Evolutionary conservation across 768 basidiomycete genomes (phyloP).

Genomic region (Saitozyma sp.): DNA sequence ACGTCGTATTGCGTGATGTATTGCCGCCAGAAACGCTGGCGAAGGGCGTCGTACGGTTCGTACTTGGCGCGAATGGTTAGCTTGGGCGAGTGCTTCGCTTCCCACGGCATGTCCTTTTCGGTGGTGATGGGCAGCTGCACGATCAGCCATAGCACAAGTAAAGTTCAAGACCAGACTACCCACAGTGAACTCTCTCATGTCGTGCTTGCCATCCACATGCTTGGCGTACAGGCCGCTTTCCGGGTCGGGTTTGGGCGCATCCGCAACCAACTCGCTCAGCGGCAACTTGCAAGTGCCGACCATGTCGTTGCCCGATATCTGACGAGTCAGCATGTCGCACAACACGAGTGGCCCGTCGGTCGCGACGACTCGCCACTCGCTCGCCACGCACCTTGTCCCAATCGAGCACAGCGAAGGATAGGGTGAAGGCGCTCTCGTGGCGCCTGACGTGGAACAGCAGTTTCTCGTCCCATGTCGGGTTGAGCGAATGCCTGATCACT

Average conservation of each 20-base stretch:
- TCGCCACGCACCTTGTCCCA: constrained; percentile 75
- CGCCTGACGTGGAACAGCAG: constrained; percentile 89
- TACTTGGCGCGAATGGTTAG: constrained; percentile 71
- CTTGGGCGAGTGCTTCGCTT: constrained; percentile 67
- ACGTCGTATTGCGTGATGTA: constrained; percentile 87
- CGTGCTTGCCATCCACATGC: constrained; percentile 59
- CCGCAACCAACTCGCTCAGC: constrained; percentile 67
- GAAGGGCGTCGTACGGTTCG: constrained; percentile 88
- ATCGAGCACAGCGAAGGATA: constrained; percentile 82
- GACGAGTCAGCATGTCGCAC: background rate
- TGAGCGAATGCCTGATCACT: constrained; percentile 56
- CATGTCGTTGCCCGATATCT: constrained; percentile 67
- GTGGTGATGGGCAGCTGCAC: constrained; percentile 61
- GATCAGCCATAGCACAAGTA: constrained; percentile 1
- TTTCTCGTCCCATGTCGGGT: constrained; percentile 93
- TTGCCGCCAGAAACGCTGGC: constrained; percentile 85
- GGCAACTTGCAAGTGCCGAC: constrained; percentile 77
- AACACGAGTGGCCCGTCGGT: no score
- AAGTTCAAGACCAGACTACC: constrained; percentile 6
- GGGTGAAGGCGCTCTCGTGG: constrained; percentile 75
- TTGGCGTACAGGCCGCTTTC: constrained; percentile 62
- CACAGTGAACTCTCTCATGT: constrained; percentile 69
- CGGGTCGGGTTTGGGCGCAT: constrained; percentile 65
- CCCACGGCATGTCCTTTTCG: constrained; percentile 68
- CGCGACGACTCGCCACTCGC: background rate